Base-by-base conservation (phyloP, 1,284 basidiomycete genomes). In the Rhodotorula sp. region DNA sequence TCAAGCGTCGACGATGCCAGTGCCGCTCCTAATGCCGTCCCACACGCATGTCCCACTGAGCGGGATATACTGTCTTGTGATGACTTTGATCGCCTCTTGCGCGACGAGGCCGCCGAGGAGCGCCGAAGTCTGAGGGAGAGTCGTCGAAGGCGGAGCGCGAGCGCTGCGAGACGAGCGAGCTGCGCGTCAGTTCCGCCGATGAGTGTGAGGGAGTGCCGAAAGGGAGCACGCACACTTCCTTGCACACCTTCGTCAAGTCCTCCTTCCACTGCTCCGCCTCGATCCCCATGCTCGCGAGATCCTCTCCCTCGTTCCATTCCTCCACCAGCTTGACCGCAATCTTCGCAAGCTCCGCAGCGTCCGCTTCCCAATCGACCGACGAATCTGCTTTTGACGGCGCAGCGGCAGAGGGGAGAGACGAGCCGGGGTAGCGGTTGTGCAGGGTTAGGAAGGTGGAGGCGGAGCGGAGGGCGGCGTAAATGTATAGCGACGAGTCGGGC, bases 41-140 rank as follows among this genome's bases (percentile, higher is more conserved):
- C 95, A 84, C 34, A 93, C 84, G 74, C 90, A 92, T 70, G 89
- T 89, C 28, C 93, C 92, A 76, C 59, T 65, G 67, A 96, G 85
- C 4, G 95, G 95, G 28, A 93, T 85, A 80, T 99, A 99, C 81
- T 99, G 96, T 78, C 88, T 88, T 70, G 95, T 98, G 76, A 97
- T 89, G 80, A 98, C 85, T 85, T 99, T 99, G 85, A 99, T 98
- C 11, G 88, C 88, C 81, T 99, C 96, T 77, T 99, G 96, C n/a
- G 93, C 93, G 34, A 94, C 90, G 26, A 99, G 81, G 0, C 95
- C 96, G 22, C 96, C 96, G 4, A 98, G 82, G 77, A 99, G 87
- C 0, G 94, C 94, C 0, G 96, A 91, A 0, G 89, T 94, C 72
- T 93, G 94, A 0, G 95, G 94, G 2, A 98, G 81, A 30, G 75